These are phyloP conservation scores for Phytophthora chlamydospora DNA, from an alignment of 352 stramenopile genomes.

Conservation along the genomic window DNA sequence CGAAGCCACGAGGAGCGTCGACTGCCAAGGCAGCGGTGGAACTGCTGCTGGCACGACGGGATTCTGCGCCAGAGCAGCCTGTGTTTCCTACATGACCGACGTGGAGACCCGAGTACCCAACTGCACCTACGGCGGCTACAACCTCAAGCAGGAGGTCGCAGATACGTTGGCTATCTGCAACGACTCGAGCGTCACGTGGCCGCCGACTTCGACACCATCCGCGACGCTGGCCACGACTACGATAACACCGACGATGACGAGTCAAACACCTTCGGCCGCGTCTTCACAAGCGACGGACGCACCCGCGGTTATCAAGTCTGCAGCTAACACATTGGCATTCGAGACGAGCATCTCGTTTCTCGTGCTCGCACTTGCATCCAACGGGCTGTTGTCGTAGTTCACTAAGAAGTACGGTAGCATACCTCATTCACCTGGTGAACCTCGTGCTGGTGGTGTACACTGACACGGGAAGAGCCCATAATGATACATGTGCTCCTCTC, in stretches of 20 bases:
- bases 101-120: constrained; percentile 15
- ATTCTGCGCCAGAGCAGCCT: constrained; percentile 15
- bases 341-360: not conserved
- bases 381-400: not conserved
- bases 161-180: constrained; percentile 12
- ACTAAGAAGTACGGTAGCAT: no score
- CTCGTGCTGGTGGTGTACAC: no score
- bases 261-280: constrained; percentile 1
- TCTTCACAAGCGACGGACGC: constrained; percentile 10
- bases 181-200: constrained; percentile 8
- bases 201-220: not conserved
- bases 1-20: constrained; percentile 8
- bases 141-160: constrained; percentile 20
- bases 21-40: constrained; percentile 19
- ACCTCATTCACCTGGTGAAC: no score
- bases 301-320: not conserved
- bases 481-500: no score
- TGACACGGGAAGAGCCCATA: no score
- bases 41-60: not conserved
- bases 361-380: not conserved
- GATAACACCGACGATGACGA: not conserved
- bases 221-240: not conserved
- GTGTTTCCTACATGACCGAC: constrained; percentile 15
- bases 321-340: not conserved
- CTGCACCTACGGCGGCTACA: constrained; percentile 20